Conservation (phyloP, 1,284 basidiomycete species). For the Amylostereum areolatum region DNA sequence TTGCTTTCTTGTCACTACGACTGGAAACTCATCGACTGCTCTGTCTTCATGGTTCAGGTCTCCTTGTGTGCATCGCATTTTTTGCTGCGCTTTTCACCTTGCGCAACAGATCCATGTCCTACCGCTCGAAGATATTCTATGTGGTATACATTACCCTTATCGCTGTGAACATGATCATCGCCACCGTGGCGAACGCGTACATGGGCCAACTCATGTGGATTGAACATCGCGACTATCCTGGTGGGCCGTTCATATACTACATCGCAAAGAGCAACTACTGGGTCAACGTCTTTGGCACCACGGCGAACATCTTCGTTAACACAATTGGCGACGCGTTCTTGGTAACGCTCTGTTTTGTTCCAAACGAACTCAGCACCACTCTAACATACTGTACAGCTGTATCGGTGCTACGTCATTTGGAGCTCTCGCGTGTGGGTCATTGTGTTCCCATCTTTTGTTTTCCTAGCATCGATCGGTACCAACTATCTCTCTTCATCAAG, state of each 20-base stretch:
- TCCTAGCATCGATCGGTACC: conserved; percentile 21
- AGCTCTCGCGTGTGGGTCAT: conserved; percentile 15
- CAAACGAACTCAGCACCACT: not conserved
- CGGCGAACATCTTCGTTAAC: conserved; percentile 19
- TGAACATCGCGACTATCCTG: conserved; percentile 18
- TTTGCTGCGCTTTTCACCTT: too few relatives aligned
- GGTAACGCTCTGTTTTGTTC: conserved; percentile 10
- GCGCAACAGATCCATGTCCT: not conserved
- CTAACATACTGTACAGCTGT: conserved; percentile 15
- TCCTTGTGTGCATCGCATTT: too few relatives aligned
- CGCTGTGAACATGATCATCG: conserved; percentile 18
- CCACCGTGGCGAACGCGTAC: conserved; percentile 16
- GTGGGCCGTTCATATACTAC: conserved; percentile 21
- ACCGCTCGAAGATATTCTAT: conserved; percentile 12
- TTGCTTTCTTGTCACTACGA: too few relatives aligned
- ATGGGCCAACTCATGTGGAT: conserved; percentile 23
- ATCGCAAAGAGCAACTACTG: conserved; percentile 14
- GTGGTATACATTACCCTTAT: conserved; percentile 17
- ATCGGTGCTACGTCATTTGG: conserved; percentile 25
- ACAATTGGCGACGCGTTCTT: conserved; percentile 22
- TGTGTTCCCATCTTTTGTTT: conserved; percentile 18
- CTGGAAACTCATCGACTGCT: too few relatives aligned
- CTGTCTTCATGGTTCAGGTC: too few relatives aligned
- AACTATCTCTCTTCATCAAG: not conserved
- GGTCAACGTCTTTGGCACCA: conserved; percentile 22